Base-by-base conservation (phyloP, 2,329 filamentous ascomycete genomes). In the Camptophora hylomeconis region DNA sequence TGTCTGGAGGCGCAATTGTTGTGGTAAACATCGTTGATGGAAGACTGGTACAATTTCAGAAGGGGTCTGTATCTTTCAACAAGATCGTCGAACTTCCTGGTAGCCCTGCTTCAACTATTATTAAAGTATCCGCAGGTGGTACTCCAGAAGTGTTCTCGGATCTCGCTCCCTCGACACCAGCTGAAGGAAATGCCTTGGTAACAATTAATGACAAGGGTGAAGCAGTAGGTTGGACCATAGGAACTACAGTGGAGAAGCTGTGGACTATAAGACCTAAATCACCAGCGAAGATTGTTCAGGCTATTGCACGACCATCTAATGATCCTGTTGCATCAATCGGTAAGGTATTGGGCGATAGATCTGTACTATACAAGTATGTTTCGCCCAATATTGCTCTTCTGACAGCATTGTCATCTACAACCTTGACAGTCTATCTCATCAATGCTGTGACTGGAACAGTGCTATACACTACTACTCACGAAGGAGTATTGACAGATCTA, bases 321-420 rank as follows among this genome's bases (percentile, higher is more conserved):
- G 86, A 98, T 44, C 83, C 83, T 0, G 75, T 95, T 26, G 87
- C 89, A 3, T 95, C 89, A 1, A 93, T 98, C 44, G 89, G 89
- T 7, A 83, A 82, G 35, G 89, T 95, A 2, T 69, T 98, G 13
- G 86, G 84, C 15, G 80, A 98, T 47, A 73, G 89, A 23, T 76
- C 75, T n/a, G 89, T 98, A 26, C 70, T 87, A 39, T 98, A 98
- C 71, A 98, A 98, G 58, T 95, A 95, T 51, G 61, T 98, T 21
- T 93, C 92, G 57, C 74, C 81, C 1, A 94, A 92, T 54, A 69
- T 82, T 5, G 64, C 84, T 2, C 67, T 95, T 1, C 64, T 93
- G 24, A 80, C 80, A 2, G 66, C 80, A 1, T 58, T 75, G 2
- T 66, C 77, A 18, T 67, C 76, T 13, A 58, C 61, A 3, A 66